A percentile compares a stretch with the other conserved stretches of the same genome.
phyloP scores from a whole-genome alignment of 2,329 filamentous ascomycete species.

The Diaporthe sp. region DNA sequence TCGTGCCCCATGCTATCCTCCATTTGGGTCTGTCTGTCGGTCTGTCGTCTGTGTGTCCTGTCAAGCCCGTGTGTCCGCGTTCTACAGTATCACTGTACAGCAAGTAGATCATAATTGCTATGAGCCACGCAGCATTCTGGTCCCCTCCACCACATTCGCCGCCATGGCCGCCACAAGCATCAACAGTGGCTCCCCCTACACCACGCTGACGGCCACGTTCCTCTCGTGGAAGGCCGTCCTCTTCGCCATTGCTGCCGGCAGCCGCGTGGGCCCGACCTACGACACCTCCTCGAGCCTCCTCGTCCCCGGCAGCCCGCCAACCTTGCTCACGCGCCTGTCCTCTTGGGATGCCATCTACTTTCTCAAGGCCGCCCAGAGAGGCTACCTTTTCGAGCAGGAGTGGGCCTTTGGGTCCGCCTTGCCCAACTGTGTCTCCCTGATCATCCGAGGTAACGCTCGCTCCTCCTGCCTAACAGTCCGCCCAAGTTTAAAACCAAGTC shows the following conservation, averaged over 20 bases:
- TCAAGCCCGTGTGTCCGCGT: not conserved
- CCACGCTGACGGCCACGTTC: slow-evolving; percentile 61
- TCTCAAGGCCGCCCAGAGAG: slow-evolving; percentile 71
- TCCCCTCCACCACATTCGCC: slow-evolving; percentile 3
- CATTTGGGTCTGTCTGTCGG: not conserved
- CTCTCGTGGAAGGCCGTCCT: slow-evolving; percentile 77
- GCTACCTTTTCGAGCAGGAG: slow-evolving; percentile 84
- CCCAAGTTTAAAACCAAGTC: slow-evolving; percentile 21
- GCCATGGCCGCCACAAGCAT: slow-evolving; percentile 25
- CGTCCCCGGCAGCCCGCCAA: slow-evolving; percentile 45
- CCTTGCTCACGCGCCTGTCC: slow-evolving; percentile 70
- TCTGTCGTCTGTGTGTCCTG: not conserved
- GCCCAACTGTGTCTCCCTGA: slow-evolving; percentile 57
- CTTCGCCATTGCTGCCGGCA: slow-evolving; percentile 70
- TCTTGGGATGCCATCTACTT: slow-evolving; percentile 90
- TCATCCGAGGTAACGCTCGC: slow-evolving; percentile 44
- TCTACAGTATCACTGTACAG: not conserved
- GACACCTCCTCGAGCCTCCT: slow-evolving; percentile 80
- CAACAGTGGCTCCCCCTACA: slow-evolving; percentile 1
- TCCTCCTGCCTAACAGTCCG: slow-evolving; percentile 44
- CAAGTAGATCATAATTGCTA: not conserved
- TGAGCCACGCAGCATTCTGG: slow-evolving; percentile 2
- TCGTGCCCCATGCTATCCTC: slow-evolving; percentile 25
- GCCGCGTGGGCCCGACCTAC: slow-evolving; percentile 73
- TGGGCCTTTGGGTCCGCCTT: slow-evolving; percentile 80